Base-by-base conservation (phyloP, 495 filamentous ascomycete species). In the Xylaria castorea region DNA sequence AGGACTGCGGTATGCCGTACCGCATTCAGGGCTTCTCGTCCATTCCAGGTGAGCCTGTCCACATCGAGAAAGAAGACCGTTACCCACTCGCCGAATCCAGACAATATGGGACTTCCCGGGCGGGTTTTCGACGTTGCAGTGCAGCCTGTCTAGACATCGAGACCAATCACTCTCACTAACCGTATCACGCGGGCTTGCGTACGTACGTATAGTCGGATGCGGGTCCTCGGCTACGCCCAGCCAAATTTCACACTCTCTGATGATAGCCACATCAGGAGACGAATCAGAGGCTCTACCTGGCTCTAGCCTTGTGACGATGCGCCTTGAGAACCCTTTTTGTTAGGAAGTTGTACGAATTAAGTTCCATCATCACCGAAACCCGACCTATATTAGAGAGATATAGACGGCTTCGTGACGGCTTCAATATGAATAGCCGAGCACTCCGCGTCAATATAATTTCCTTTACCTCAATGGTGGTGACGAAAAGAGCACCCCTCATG, bases 81-180 rank as follows among this genome's bases (percentile, higher is more conserved):
- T 57, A 50, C 36, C 66, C 66, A 68, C 66, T 44, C 50, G 34
- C 66, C 30, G 18, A 57, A 68, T 57, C 9, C 34, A 57, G 66
- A 55, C 44, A 68, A 8, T 14, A 68, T 40, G 34, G 34, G 9
- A 25, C 18, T 14, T 30, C 22, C 50, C 66, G 14, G 34, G 32
- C 34, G 66, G 66, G 48, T 44, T 57, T n/a, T 68, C 66, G 50
- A 36, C 18, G 27, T 67, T 53, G 46, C 64, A 67, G 64, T 30
- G 42, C 63, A 32, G 44, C 30, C 32, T 6, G 50, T 55, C 66
- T 11, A 55, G 50, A 57, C 48, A 25, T 57, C 48, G 18, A 3
- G 25, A 18, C 32, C 50, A 68, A 57, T 57, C 36, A 44, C 25
- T 57, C n/a, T 44, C 46, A 40, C n/a, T 5, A 1, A 22, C 3